Evolutionary conservation across 768 basidiomycete genomes (phyloP), one percentile per base, ranked within the genome.

Genomic region (Cystobasidiopsis lactophilus): DNA sequence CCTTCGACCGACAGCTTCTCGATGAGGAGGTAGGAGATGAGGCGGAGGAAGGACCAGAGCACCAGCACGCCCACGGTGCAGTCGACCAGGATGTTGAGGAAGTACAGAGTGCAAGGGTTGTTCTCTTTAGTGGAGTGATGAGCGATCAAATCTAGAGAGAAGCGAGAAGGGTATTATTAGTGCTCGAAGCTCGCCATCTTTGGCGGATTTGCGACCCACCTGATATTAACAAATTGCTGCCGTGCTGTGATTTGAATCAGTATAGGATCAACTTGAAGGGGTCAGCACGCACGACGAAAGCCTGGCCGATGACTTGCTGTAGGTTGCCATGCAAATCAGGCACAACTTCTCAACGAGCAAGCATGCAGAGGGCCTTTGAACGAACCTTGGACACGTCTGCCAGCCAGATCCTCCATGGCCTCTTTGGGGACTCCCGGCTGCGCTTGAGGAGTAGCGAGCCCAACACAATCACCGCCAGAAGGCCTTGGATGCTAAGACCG

Each of bases 361-460:
- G 29, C 10, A 23, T 30, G 10, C 4, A 47, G 24, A 47, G 23
- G 45, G 30, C 45, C n/a, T 46, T n/a, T n/a, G n/a, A n/a, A n/a
- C n/a, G n/a, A n/a, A n/a, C 26, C 11, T 49, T 37, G 24, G 19
- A 30, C 2, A 43, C 31, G 48, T 31, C 53, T 2, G 57, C 76
- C 54, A 59, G 81, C 85, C 91, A 96, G 69, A 93, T 91, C 60
- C 74, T 72, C 91, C 91, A 96, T 19, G 79, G 82, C 27, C 91
- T 75, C 64, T 78, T 84, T 16, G 78, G 78, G 26, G 73, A 71
- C 69, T 96, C 91, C 59, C 82, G 71, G 52, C 89, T 82, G 52
- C 91, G 73, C 65, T 96, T 96, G 63, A 78, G 78, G 3, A 95
- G 74, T 44, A 95, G 71, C 2, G 85, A 85, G 18, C 78, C 71